A percentile compares a stretch with the other conserved stretches of the same genome.
phyloP scores from a whole-genome alignment of 768 basidiomycete genomes.

The Pholiota molesta region DNA sequence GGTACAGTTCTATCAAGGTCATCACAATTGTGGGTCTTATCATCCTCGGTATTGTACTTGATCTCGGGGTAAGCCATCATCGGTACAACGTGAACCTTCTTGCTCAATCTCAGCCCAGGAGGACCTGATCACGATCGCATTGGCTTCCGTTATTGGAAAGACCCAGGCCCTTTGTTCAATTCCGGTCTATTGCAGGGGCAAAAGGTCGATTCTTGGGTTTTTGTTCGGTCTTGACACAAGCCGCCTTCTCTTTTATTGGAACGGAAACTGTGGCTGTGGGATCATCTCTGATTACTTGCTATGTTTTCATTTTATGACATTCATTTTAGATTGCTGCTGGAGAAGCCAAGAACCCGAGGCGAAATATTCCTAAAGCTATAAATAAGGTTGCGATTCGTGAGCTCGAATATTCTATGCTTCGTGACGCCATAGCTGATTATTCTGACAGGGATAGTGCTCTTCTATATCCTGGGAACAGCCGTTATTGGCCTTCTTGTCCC shows the following conservation, averaged over 20 bases:
- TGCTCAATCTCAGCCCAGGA: conserved; percentile 38
- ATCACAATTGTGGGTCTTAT: conserved; percentile 76
- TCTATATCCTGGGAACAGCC: conserved; percentile 69
- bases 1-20: conserved; percentile 79
- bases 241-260: conserved; percentile 91
- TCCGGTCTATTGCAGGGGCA: conserved; percentile 57
- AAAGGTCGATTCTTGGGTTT: conserved; percentile 73
- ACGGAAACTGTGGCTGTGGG: conserved; percentile 91
- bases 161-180: conserved; percentile 89
- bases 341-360: conserved; percentile 86
- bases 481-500: conserved; percentile 87
- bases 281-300: not conserved
- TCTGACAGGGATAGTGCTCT: conserved; percentile 76
- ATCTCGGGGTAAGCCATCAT: conserved; percentile 62
- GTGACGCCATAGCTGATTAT: not conserved
- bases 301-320: conserved; percentile 4
- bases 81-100: not conserved
- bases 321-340: conserved; percentile 73
- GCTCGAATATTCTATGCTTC: conserved; percentile 11
- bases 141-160: conserved; percentile 80
- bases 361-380: conserved; percentile 65
- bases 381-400: conserved; percentile 69
- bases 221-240: conserved; percentile 70
- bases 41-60: conserved; percentile 73
- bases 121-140: conserved; percentile 79